These are phyloP conservation scores for Rhizopogon vinicolor DNA, from an alignment of 768 basidiomycete genomes.

Conservation along the genomic window DNA sequence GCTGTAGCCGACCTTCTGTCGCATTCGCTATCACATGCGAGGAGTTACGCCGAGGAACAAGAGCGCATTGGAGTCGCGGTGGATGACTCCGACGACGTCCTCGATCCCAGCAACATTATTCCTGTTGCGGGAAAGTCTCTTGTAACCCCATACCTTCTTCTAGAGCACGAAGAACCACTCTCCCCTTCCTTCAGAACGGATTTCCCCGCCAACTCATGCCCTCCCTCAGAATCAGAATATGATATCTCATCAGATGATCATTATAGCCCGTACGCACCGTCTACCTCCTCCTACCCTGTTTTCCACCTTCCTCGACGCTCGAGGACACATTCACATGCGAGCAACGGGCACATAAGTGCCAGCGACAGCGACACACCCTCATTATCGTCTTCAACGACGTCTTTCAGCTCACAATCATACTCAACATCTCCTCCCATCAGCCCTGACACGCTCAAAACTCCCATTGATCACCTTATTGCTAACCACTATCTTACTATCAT, in stretches of 20 bases:
- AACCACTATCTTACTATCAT: slow-evolving; percentile 31
- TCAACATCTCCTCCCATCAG: slow-evolving; percentile 28
- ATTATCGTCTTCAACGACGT: slow-evolving; percentile 36
- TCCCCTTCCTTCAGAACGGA: slow-evolving; percentile 19
- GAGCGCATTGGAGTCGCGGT: slow-evolving; percentile 16
- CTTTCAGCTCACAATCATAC: slow-evolving; percentile 30
- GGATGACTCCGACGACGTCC: slow-evolving; percentile 25
- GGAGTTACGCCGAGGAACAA: slow-evolving; percentile 20
- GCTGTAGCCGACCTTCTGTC: slow-evolving; percentile 47
- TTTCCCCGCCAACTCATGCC: slow-evolving; percentile 8
- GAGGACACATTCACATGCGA: slow-evolving; percentile 22
- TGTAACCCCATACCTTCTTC: slow-evolving; percentile 18
- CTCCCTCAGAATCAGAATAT: slow-evolving; percentile 32
- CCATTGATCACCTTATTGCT: slow-evolving; percentile 23
- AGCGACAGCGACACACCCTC: slow-evolving; percentile 47
- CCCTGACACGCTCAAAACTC: slow-evolving; percentile 26
- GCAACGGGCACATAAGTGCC: slow-evolving; percentile 21
- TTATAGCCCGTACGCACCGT: slow-evolving; percentile 17
- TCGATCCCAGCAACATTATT: slow-evolving; percentile 18
- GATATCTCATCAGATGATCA: slow-evolving; percentile 25
- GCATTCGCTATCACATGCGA: slow-evolving; percentile 22
- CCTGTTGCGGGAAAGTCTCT: slow-evolving; percentile 8
- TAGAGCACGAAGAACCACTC: slow-evolving; percentile 26
- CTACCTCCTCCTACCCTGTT: slow-evolving; percentile 12
- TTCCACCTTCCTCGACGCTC: slow-evolving; percentile 31